Conservation (phyloP, 192 early-diverging fungal genomes). For the Coemansia sp. region DNA sequence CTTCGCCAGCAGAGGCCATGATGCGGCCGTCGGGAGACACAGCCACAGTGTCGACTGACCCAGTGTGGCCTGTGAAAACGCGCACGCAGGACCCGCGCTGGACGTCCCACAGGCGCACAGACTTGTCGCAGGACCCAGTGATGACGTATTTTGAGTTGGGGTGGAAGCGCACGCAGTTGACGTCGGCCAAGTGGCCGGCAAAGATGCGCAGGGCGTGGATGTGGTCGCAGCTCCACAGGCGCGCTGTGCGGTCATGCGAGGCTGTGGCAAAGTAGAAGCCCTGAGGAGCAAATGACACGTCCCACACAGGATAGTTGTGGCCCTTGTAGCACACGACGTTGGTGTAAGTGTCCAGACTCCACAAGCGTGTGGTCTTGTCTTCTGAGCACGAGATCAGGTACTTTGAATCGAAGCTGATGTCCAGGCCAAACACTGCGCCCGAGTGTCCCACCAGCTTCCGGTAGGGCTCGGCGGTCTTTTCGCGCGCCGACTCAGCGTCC, state of each 20-base stretch:
- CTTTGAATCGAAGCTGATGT: slow-evolving; percentile 82
- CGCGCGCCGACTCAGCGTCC: slow-evolving; percentile 65
- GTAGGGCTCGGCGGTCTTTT: slow-evolving; percentile 60
- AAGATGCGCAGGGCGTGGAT: slow-evolving; percentile 95
- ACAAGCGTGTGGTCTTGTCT: slow-evolving; percentile 93
- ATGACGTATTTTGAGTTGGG: slow-evolving; percentile 94
- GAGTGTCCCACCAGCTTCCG: slow-evolving; percentile 85
- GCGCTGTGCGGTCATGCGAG: slow-evolving; percentile 91
- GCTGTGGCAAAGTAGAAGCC: slow-evolving; percentile 98
- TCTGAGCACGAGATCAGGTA: slow-evolving; percentile 90
- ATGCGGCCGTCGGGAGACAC: slow-evolving; percentile 90
- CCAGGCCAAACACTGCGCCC: slow-evolving; percentile 85
- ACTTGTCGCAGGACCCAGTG: slow-evolving; percentile 89
- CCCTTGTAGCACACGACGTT: slow-evolving; percentile 96
- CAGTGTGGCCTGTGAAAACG: slow-evolving; percentile 86
- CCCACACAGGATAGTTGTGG: slow-evolving; percentile 97
- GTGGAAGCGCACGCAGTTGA: slow-evolving; percentile 94
- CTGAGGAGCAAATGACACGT: slow-evolving; percentile 86
- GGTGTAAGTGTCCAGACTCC: slow-evolving; percentile 88
- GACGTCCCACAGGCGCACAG: slow-evolving; percentile 90
- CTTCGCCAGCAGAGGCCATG: slow-evolving; percentile 85
- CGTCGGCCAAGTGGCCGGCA: slow-evolving; percentile 97
- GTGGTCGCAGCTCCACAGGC: slow-evolving; percentile 96
- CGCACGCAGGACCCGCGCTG: slow-evolving; percentile 88
- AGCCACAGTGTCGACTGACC: slow-evolving; percentile 79